Percentiles rank a stretch among this genome's conserved stretches.
Evolutionary conservation across 768 basidiomycete genomes (phyloP).

Genomic region (Calocybe cyanea): DNA sequence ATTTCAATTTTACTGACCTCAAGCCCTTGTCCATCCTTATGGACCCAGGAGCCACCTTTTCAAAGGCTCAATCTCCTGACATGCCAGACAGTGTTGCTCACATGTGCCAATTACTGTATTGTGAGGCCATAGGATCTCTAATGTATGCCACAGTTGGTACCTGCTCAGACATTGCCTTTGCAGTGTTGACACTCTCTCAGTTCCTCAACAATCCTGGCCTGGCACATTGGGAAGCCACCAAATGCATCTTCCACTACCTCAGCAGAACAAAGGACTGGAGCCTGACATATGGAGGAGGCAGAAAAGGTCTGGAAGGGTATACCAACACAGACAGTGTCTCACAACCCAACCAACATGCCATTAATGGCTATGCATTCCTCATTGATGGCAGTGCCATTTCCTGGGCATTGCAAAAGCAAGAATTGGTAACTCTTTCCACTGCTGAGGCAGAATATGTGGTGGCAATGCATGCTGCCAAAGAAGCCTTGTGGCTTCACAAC

Average conservation of each 20-base stretch:
- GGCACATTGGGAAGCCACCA: constrained; percentile 12
- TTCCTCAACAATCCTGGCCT: constrained; percentile 4
- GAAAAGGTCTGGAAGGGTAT: too few relatives aligned
- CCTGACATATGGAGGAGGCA: constrained; percentile 12
- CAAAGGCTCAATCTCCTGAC: constrained; percentile 2
- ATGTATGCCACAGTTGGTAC: constrained; percentile 6
- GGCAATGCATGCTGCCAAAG: too few relatives aligned
- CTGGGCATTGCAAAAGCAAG: too few relatives aligned
- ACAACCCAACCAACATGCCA: too few relatives aligned
- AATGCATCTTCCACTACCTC: constrained; percentile 9
- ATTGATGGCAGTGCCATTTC: too few relatives aligned
- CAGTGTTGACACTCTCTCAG: too few relatives aligned
- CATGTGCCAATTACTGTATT: constrained; percentile 8
- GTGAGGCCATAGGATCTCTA: constrained; percentile 10
- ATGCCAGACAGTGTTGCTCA: constrained; percentile 1
- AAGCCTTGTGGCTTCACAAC: too few relatives aligned
- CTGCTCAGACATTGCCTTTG: constrained; percentile 5
- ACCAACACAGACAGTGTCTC: too few relatives aligned
- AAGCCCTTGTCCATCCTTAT: constrained; percentile 6
- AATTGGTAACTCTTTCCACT: too few relatives aligned
- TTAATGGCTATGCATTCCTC: too few relatives aligned
- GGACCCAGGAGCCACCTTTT: too few relatives aligned
- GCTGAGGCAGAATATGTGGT: too few relatives aligned
- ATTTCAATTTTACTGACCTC: constrained; percentile 10
- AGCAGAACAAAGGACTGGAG: constrained; percentile 15